Evolutionary conservation across 108 stramenopile genomes (phyloP), one percentile per base, ranked within the genome.

Genomic region (Skeletonema potamos): DNA sequence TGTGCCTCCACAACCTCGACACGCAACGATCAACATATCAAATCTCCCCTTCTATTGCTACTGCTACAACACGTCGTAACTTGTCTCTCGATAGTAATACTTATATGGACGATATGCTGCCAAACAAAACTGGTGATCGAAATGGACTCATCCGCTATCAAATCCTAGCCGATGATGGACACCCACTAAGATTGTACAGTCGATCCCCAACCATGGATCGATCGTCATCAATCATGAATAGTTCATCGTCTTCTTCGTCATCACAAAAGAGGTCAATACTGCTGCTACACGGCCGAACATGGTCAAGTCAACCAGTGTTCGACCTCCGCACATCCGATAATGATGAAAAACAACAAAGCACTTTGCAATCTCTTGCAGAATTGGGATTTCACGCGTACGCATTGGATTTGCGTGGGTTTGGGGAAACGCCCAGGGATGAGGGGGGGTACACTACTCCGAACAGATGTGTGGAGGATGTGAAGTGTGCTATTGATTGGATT

Each of bases 361-460:
- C 89, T 41, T 82, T 92, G 86, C 89, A 91, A 79, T 68, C 79
- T 9, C 58, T 94, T 8, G 43, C 67, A 18, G 80, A 81, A 17
- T 62, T 77, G 56, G 86, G 89, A 15, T 77, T 91, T 54, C 63
- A 76, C 34, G 83, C 85, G 7, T 95, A 92, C 58, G 69, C 83
- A 18, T 84, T 95, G 86, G 94, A 95, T 64, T 92, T 95, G 66
- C 77, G 94, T n/a, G 94, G 94, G 39, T 95, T 95, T 78, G 94
- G 94, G 39, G 91, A 90, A 26, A 92, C 94, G 0, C 90, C 89
- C 22, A 18, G 64, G 24, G 46, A 61, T 55, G 46, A 48, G 27
- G 66, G 75, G 28, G 79, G 84, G 2, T 76, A 68, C 27, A 92
- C 92, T 10, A 86, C 86, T 20, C 94, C 94, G 1, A 64, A 66